These are phyloP conservation scores for Solanum chmielewskii DNA, from an alignment of 257 asterid species.

Conservation along the genomic window DNA sequence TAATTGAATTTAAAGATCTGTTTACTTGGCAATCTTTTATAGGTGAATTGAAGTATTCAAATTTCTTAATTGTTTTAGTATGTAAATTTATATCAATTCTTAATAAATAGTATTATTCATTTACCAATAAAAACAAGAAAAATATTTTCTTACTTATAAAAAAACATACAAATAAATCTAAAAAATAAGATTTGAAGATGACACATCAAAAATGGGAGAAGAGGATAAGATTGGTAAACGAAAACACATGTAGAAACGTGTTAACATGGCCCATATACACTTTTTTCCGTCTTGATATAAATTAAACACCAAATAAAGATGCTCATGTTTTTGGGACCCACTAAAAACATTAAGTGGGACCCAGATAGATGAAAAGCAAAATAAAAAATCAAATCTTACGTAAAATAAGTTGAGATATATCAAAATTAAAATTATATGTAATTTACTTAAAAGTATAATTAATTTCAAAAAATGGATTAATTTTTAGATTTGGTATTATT, in stretches of 20 bases:
- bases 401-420: not conserved
- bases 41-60: not conserved
- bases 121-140: not conserved
- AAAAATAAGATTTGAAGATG: not conserved
- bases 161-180: not conserved
- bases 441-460: not conserved
- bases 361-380: not conserved
- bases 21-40: not conserved
- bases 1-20: too few species aligned
- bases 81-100: not conserved
- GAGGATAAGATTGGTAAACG: not conserved
- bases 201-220: not conserved
- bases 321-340: not conserved
- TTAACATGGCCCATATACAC: not conserved
- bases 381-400: not conserved
- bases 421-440: not conserved
- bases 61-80: too few species aligned
- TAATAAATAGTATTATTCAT: too few species aligned
- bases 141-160: not conserved
- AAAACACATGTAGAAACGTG: not conserved
- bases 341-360: not conserved
- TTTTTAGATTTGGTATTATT: too few species aligned
- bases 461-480: too few species aligned
- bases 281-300: not conserved
- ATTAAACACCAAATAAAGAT: not conserved